phyloP scores from a whole-genome alignment of 129 eudicot genomes.

The Arctium minus region DNA sequence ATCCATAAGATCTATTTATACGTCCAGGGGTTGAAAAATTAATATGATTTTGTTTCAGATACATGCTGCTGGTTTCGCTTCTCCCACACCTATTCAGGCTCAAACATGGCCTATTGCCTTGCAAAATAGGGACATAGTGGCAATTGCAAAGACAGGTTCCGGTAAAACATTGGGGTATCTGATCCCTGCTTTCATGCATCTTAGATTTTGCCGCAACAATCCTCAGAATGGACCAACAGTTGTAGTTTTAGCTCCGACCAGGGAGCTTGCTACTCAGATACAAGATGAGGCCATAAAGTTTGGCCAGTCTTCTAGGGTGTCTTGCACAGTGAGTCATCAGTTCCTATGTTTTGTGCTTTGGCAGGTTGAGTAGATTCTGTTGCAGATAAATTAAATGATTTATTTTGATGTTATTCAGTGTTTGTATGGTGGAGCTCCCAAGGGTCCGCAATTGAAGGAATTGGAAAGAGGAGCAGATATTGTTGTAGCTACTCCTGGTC shows the following conservation, averaged over 20 bases:
- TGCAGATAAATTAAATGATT: background rate
- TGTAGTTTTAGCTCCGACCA: conserved; percentile 84
- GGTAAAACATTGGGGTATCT: conserved; percentile 96
- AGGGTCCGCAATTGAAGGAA: conserved; percentile 80
- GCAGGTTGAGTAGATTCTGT: background rate
- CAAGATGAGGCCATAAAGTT: conserved; percentile 92
- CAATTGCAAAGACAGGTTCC: conserved; percentile 97
- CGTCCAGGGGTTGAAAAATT: conserved; percentile 8
- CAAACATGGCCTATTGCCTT: conserved; percentile 98
- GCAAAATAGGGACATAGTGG: conserved; percentile 84
- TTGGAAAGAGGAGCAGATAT: conserved; percentile 85
- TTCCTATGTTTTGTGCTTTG: background rate
- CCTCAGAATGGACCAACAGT: conserved; percentile 88
- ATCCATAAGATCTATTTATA: background rate
- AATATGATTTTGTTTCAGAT: conserved; percentile 49
- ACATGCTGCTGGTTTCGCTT: conserved; percentile 68
- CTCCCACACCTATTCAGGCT: conserved; percentile 96
- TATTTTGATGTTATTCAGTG: conserved; percentile 43
- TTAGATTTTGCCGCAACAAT: conserved; percentile 58
- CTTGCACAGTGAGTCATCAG: conserved; percentile 64
- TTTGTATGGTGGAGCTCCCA: conserved; percentile 93
- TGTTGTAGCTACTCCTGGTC: conserved; percentile 97
- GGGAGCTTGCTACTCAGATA: conserved; percentile 98
- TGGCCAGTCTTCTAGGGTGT: conserved; percentile 78
- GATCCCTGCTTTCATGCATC: conserved; percentile 87